Evolutionary conservation across 2,329 filamentous ascomycete species (phyloP).

Genomic region (Aspergillus caelatus): DNA sequence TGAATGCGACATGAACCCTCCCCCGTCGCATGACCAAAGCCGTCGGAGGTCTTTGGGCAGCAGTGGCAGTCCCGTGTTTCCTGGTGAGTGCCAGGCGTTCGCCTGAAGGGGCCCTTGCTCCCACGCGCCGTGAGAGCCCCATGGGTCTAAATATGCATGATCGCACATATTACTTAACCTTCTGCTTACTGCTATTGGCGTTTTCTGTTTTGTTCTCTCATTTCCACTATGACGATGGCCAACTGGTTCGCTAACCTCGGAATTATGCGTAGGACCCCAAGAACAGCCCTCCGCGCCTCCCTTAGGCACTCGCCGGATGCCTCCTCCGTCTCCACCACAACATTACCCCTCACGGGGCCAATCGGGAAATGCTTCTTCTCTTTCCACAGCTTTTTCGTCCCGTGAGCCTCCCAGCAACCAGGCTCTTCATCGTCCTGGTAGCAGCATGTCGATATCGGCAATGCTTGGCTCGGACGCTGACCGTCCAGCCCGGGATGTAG

Average conservation of each 20-base stretch:
- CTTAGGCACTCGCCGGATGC: constrained; percentile 50
- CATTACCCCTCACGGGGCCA: constrained; percentile 47
- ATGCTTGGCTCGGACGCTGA: constrained; percentile 63
- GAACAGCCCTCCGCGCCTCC: constrained; percentile 37
- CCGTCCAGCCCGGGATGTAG: constrained; percentile 49
- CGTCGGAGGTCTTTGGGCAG: constrained; percentile 42
- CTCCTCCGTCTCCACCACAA: constrained; percentile 55
- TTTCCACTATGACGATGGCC: background rate
- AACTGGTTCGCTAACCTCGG: constrained; percentile 16
- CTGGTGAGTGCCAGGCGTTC: constrained; percentile 38
- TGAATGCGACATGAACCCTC: constrained; percentile 41
- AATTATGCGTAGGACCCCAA: constrained; percentile 26
- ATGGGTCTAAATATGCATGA: background rate
- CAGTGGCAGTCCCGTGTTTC: constrained; percentile 38
- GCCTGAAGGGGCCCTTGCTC: constrained; percentile 11
- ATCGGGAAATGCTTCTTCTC: constrained; percentile 42
- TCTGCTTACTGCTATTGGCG: background rate
- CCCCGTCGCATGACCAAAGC: constrained; percentile 35
- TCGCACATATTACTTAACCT: constrained; percentile 2
- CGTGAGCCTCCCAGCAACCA: constrained; percentile 60
- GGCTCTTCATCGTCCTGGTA: constrained; percentile 59
- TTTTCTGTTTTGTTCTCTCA: background rate
- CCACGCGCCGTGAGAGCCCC: constrained; percentile 1
- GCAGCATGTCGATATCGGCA: constrained; percentile 75
- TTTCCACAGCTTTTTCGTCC: constrained; percentile 44